phyloP scores from a whole-genome alignment of 352 stramenopile species.

The Phytophthora quininea region DNA sequence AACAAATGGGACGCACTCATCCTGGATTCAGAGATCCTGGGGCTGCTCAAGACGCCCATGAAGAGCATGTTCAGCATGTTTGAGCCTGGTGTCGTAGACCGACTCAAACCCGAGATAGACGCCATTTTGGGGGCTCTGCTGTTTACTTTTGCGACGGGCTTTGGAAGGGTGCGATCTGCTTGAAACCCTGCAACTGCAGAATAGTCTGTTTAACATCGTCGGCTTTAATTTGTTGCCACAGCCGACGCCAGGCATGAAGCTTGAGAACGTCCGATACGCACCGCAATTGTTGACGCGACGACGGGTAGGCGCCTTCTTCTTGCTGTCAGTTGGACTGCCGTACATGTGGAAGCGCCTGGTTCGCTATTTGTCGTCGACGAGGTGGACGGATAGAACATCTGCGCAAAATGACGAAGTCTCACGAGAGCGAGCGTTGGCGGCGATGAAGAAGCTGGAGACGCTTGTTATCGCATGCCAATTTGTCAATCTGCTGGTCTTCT shows the following conservation, averaged over 20 bases:
- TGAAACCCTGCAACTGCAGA: no score
- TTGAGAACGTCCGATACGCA: slow-evolving; percentile 79
- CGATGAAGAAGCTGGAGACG: slow-evolving; percentile 81
- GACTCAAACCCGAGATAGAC: slow-evolving; percentile 80
- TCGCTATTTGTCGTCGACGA: slow-evolving; percentile 61
- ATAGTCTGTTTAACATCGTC: slow-evolving; percentile 2
- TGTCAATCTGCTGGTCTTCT: slow-evolving; percentile 73
- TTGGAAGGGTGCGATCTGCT: slow-evolving; percentile 50
- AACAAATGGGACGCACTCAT: slow-evolving; percentile 88
- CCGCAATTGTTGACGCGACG: slow-evolving; percentile 50
- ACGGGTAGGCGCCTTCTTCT: slow-evolving; percentile 61
- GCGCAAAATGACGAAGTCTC: slow-evolving; percentile 2
- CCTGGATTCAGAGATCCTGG: slow-evolving; percentile 81
- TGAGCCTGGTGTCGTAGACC: slow-evolving; percentile 64
- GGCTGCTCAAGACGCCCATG: slow-evolving; percentile 73
- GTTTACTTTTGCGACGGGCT: slow-evolving; percentile 69
- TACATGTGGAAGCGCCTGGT: slow-evolving; percentile 82
- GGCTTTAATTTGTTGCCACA: slow-evolving; percentile 20
- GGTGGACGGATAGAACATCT: slow-evolving; percentile 38
- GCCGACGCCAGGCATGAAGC: slow-evolving; percentile 85
- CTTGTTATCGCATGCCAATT: slow-evolving; percentile 71
- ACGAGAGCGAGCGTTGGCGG: slow-evolving; percentile 41
- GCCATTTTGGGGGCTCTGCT: slow-evolving; percentile 55
- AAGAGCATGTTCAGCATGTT: slow-evolving; percentile 86
- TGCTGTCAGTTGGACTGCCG: slow-evolving; percentile 72